These are phyloP conservation scores for Hysterangium stoloniferum DNA, from an alignment of 768 basidiomycete species.

Conservation along the genomic window DNA sequence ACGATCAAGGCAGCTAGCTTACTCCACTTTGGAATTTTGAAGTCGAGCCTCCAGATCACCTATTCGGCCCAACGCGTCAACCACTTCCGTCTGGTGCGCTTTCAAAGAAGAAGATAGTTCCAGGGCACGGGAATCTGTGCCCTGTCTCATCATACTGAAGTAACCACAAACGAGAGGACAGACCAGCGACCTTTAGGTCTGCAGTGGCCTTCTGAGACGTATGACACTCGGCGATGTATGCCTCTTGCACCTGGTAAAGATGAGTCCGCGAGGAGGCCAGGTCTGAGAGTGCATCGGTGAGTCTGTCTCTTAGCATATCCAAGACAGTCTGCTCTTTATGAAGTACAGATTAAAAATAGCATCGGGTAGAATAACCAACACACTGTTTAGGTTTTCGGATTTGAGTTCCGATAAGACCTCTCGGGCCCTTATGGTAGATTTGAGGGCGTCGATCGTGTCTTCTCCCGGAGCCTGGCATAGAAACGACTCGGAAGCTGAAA, in stretches of 20 bases:
- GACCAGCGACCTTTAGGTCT: not conserved
- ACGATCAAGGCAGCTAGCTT: not conserved
- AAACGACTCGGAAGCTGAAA: not conserved
- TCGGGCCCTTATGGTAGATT: not conserved
- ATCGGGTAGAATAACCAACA: not conserved
- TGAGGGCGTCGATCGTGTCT: not conserved
- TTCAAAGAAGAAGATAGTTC: not conserved
- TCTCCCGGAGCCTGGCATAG: not conserved
- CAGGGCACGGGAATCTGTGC: not conserved
- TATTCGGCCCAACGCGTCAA: not conserved
- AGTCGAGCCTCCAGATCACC: conserved; percentile 1
- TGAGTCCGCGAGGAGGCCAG: not conserved
- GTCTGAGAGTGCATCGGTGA: conserved; percentile 7
- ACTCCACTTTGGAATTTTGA: not conserved
- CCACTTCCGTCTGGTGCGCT: conserved; percentile 1
- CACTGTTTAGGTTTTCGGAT: conserved; percentile 3
- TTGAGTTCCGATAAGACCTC: conserved; percentile 2
- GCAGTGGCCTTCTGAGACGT: not conserved
- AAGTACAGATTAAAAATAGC: not conserved
- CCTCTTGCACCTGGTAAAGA: conserved; percentile 2
- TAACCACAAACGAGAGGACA: not conserved
- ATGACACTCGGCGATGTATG: conserved; percentile 1
- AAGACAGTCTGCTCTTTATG: conserved; percentile 9
- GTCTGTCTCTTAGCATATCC: conserved; percentile 12
- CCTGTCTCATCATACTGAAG: not conserved